Percentiles rank a stretch among this genome's conserved stretches.
Evolutionary conservation across 352 stramenopile species (phyloP).

Genomic region (Pythium plurisporium): DNA sequence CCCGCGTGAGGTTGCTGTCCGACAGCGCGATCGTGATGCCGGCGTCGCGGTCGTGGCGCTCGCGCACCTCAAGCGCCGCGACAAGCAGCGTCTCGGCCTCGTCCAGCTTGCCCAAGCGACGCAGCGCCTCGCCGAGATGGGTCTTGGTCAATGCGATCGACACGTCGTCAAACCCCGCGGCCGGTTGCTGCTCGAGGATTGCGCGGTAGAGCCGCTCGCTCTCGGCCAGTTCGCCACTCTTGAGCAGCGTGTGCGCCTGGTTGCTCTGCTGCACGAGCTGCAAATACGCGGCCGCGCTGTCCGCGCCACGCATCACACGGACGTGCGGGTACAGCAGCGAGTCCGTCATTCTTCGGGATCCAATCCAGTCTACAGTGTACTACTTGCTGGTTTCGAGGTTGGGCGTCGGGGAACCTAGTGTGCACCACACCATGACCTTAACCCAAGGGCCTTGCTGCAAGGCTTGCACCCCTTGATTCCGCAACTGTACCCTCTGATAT

Average conservation of each 20-base stretch:
- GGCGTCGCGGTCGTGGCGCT: slow-evolving; percentile 28
- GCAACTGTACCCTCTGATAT: slow-evolving; percentile 12
- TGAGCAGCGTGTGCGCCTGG: slow-evolving; percentile 35
- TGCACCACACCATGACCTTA: slow-evolving; percentile 6
- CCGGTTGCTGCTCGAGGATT: slow-evolving; percentile 36
- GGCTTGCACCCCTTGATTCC: slow-evolving; percentile 3
- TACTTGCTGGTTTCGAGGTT: neutral
- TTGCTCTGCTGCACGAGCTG: slow-evolving; percentile 43
- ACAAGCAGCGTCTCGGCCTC: slow-evolving; percentile 47
- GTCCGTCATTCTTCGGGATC: slow-evolving; percentile 1
- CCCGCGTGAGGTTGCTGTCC: slow-evolving; percentile 62
- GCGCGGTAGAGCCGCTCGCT: slow-evolving; percentile 44
- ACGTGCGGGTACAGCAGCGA: slow-evolving; percentile 26
- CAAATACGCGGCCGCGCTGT: slow-evolving; percentile 42
- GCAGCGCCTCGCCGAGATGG: slow-evolving; percentile 47
- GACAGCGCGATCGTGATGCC: slow-evolving; percentile 36
- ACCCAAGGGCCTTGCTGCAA: neutral
- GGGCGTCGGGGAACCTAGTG: neutral
- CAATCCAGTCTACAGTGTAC: neutral
- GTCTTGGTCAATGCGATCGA: slow-evolving; percentile 57
- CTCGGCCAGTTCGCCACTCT: slow-evolving; percentile 32
- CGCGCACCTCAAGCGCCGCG: slow-evolving; percentile 39
- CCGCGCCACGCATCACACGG: slow-evolving; percentile 24
- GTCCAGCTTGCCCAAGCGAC: slow-evolving; percentile 37
- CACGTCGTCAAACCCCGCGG: slow-evolving; percentile 53